Evolutionary conservation across 2,329 filamentous ascomycete genomes (phyloP).

Genomic region (Ampelomyces quisqualis): DNA sequence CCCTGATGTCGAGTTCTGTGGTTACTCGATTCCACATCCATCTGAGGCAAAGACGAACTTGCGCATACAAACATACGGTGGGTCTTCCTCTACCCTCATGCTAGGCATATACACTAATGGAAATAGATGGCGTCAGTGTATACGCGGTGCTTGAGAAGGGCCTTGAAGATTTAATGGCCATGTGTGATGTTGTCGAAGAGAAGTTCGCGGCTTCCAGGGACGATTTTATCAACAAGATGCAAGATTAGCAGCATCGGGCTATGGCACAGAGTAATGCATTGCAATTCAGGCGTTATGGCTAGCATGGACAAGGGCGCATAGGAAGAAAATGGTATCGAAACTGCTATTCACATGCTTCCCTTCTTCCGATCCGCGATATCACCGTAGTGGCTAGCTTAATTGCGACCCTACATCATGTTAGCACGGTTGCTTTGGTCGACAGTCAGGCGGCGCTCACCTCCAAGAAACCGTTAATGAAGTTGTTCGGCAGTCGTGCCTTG

Average conservation of each 20-base stretch:
- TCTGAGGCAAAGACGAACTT: conserved; percentile 97
- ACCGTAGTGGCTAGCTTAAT: conserved; percentile 26
- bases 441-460: conserved; percentile 63
- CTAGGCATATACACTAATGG: too few species aligned
- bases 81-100: neutral
- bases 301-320: conserved; percentile 26
- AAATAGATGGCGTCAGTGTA: conserved; percentile 72
- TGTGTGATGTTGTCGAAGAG: conserved; percentile 91
- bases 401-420: conserved; percentile 40
- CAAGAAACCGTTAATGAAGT: conserved; percentile 92
- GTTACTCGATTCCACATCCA: conserved; percentile 95
- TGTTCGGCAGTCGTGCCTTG: conserved; percentile 73
- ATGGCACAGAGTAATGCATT: conserved; percentile 35
- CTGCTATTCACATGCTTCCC: conserved; percentile 37
- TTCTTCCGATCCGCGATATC: conserved; percentile 4
- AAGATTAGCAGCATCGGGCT: conserved; percentile 15
- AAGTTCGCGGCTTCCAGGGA: conserved; percentile 75
- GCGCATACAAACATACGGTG: conserved; percentile 95
- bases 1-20: conserved; percentile 95
- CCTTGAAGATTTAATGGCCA: conserved; percentile 79
- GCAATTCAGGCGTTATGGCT: conserved; percentile 37
- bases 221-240: conserved; percentile 53
- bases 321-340: conserved; percentile 41
- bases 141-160: conserved; percentile 89
- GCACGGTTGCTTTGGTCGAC: neutral